Percentiles rank a stretch among this genome's conserved stretches.
phyloP scores from a whole-genome alignment of 495 filamentous ascomycete species.

The Bathelium albidoporum region DNA sequence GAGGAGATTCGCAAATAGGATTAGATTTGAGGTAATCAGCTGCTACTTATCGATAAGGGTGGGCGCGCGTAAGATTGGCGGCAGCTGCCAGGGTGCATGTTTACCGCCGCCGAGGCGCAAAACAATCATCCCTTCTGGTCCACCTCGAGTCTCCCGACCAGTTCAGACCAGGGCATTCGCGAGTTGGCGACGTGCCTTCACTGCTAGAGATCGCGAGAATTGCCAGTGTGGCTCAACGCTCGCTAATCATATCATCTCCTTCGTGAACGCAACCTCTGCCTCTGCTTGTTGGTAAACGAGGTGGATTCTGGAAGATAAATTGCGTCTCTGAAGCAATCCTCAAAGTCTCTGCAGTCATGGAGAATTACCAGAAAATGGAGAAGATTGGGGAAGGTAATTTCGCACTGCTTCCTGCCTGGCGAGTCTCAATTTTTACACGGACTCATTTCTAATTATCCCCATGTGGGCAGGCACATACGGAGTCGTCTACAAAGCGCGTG shows the following conservation, averaged over 20 bases:
- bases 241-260: neutral
- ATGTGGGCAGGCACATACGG: conserved; percentile 32
- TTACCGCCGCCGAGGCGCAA: neutral
- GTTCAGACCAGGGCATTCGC: neutral
- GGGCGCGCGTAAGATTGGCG: neutral
- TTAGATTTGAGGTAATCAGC: too few species aligned
- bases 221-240: neutral
- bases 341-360: conserved; percentile 47
- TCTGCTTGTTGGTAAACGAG: neutral
- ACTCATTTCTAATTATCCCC: neutral
- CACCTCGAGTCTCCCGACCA: neutral
- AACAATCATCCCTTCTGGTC: neutral
- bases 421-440: neutral
- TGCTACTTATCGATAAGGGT: neutral
- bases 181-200: neutral
- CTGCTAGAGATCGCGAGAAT: neutral
- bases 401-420: neutral
- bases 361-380: conserved; percentile 99
- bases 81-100: neutral
- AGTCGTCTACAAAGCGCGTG: conserved; percentile 90
- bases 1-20: too few species aligned
- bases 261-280: neutral
- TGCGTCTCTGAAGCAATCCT: neutral
- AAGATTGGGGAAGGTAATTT: conserved; percentile 91
- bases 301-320: neutral